phyloP scores from a whole-genome alignment of 495 filamentous ascomycete genomes.

The Penicillium crystallinum region DNA sequence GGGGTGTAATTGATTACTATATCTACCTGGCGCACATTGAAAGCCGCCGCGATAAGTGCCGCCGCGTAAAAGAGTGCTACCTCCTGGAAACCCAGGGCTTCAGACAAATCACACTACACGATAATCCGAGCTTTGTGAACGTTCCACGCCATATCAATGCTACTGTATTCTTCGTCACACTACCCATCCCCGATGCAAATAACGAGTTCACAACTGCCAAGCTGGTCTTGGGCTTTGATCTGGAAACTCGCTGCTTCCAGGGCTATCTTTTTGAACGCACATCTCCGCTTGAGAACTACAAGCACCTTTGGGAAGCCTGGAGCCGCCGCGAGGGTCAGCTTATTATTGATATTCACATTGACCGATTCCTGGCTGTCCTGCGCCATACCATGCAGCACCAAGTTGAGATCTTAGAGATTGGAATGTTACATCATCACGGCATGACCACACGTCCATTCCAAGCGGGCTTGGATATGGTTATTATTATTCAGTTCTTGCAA shows the following conservation, averaged over 20 bases:
- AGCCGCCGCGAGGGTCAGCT: conserved; percentile 23
- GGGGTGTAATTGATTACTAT: conserved; percentile 33
- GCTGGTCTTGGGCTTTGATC: conserved; percentile 33
- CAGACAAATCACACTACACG: conserved; percentile 15
- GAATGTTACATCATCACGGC: conserved; percentile 13
- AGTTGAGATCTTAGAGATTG: conserved; percentile 2
- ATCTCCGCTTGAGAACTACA: conserved; percentile 17
- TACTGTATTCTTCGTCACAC: conserved; percentile 20
- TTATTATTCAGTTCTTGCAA: conserved; percentile 31
- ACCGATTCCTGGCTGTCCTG: conserved; percentile 13
- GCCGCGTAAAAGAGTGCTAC: conserved; percentile 16
- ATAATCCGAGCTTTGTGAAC: conserved; percentile 12
- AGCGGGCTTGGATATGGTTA: conserved; percentile 32
- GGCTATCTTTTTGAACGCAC: conserved; percentile 26
- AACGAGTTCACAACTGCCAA: conserved; percentile 9
- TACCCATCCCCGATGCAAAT: conserved; percentile 23
- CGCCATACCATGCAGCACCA: conserved; percentile 3
- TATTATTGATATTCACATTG: conserved; percentile 8
- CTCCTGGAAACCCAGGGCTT: conserved; percentile 26
- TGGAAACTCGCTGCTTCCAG: conserved; percentile 15
- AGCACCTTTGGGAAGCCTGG: conserved; percentile 29
- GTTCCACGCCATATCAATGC: conserved; percentile 9
- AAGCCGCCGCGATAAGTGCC: conserved; percentile 4
- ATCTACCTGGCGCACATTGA: conserved; percentile 30
- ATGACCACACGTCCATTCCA: conserved; percentile 6